phyloP scores from a whole-genome alignment of 805 yeast genomes.

The Kuraishia hungarica region DNA sequence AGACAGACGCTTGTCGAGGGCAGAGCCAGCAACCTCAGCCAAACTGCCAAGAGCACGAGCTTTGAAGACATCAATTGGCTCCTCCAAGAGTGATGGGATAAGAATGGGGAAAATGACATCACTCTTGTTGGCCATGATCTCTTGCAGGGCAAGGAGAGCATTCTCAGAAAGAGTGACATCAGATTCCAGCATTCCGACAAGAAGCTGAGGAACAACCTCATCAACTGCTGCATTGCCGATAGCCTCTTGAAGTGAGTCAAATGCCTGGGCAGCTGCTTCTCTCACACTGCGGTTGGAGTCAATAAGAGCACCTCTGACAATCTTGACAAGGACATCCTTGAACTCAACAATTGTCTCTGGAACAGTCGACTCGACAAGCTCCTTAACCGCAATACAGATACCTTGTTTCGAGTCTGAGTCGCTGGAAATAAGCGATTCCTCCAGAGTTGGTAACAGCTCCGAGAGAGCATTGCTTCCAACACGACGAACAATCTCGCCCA shows the following conservation, averaged over 20 bases:
- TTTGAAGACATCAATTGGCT: conserved; percentile 77
- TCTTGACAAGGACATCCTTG: conserved; percentile 61
- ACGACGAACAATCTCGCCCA: conserved; percentile 91
- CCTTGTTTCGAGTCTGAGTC: conserved; percentile 92
- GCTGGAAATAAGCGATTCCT: conserved; percentile 46
- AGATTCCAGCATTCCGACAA: conserved; percentile 48
- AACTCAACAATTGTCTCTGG: conserved; percentile 51
- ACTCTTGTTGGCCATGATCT: conserved; percentile 84
- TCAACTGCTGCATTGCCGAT: conserved; percentile 84
- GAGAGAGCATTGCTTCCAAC: conserved; percentile 85
- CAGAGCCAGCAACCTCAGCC: conserved; percentile 71
- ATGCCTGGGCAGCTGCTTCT: conserved; percentile 85
- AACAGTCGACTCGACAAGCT: conserved; percentile 70
- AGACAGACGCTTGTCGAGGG: conserved; percentile 65
- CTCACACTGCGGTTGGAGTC: conserved; percentile 71
- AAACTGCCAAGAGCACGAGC: conserved; percentile 83
- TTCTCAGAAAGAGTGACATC: conserved; percentile 41
- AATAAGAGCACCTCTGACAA: conserved; percentile 71
- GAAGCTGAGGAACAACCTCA: conserved; percentile 76
- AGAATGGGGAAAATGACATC: conserved; percentile 91
- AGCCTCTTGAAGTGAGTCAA: conserved; percentile 76
- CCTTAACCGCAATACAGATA: conserved; percentile 87
- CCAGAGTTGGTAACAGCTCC: conserved; percentile 78
- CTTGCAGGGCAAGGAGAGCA: conserved; percentile 84
- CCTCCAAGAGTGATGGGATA: conserved; percentile 72